Evolutionary conservation across 345 rosid species (phyloP), one percentile per base, ranked within the genome.

Genomic region (Populus simonii): DNA sequence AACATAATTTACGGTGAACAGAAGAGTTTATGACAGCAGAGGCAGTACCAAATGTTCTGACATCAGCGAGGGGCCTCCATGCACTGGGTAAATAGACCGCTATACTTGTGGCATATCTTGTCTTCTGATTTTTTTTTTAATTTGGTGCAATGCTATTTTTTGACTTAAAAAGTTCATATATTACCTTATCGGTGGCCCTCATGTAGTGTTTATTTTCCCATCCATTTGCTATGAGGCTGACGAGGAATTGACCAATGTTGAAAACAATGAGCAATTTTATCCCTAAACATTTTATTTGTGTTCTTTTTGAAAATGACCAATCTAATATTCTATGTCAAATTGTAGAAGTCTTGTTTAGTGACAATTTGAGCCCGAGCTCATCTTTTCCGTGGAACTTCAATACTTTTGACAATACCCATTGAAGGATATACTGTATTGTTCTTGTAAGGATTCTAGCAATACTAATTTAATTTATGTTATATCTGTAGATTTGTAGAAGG

Each of bases 31-130:
- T 72, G 94, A 96, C 18, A 74, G 59, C 41, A 88, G 97, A 89
- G 99, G 99, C 77, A 91, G 90, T 81, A 83, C 87, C 38, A 96
- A 91, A 84, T 96, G 99, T 83, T 85, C 93, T 41, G 91, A 89
- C 80, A 43, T 72, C 76, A 96, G 99, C 6, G 92, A 91, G 86
- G 99, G 98, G 65, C 99, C 99, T 29, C 99, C 99, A 36, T 96
- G 99, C 87, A 84, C 97, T 31, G 99, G 99, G 99, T 96, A 89
- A 78, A 79, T 73, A 63, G 38, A 53, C 20, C 35, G 8, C 35
- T 29, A 17, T 31, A 45, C 18, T 18, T 23, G 63, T 59, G 27
- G 23, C 10, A n/a, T 59, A 25, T 23, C 63, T n/a, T 23, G 29
- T 23, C 15, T 4, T 59, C 25, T n/a, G 16, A 11, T 41, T 2